Evolutionary conservation across 768 basidiomycete genomes (phyloP).

Genomic region (Brasilioporus rufonigricans): DNA sequence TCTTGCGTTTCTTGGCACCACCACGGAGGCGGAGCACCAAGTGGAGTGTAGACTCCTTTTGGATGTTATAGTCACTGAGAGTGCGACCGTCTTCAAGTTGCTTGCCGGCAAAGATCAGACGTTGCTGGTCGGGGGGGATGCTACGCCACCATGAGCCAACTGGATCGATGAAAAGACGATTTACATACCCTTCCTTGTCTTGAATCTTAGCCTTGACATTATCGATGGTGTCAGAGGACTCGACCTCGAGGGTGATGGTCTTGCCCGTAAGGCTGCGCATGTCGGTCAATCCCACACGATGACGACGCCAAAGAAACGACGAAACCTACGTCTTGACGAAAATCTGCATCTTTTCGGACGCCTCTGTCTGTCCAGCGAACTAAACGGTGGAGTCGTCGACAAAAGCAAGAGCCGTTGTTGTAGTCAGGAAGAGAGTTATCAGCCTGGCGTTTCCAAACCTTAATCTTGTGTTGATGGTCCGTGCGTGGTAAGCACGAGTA

Average conservation of each 20-base stretch:
- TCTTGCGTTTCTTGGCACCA: conserved; percentile 99
- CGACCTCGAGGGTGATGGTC: conserved; percentile 97
- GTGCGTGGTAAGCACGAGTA: conserved; percentile 35
- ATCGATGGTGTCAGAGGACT: conserved; percentile 96
- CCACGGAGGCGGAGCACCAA: conserved; percentile 96
- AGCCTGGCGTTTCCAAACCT: conserved; percentile 18
- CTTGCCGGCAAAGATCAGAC: conserved; percentile 98
- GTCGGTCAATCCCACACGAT: conserved; percentile 2
- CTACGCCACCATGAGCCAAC: conserved; percentile 35
- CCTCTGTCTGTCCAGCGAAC: conserved; percentile 86
- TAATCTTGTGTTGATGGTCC: conserved; percentile 41
- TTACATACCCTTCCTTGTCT: conserved; percentile 87
- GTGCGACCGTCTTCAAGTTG: conserved; percentile 99
- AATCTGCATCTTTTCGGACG: conserved; percentile 87
- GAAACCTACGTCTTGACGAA: conserved; percentile 90
- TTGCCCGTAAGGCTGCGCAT: conserved; percentile 88
- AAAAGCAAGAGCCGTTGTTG: conserved; percentile 61
- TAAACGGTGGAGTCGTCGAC: conserved; percentile 93
- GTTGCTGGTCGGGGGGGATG: conserved; percentile 93
- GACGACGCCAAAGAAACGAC: background rate
- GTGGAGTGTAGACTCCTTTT: conserved; percentile 99
- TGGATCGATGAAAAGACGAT: background rate
- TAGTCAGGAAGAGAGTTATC: conserved; percentile 22
- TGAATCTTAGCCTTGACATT: conserved; percentile 98
- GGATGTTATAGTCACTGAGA: conserved; percentile 94